These are phyloP conservation scores for Colletotrichum sp. DNA, from an alignment of 2,329 filamentous ascomycete species.

Conservation along the genomic window DNA sequence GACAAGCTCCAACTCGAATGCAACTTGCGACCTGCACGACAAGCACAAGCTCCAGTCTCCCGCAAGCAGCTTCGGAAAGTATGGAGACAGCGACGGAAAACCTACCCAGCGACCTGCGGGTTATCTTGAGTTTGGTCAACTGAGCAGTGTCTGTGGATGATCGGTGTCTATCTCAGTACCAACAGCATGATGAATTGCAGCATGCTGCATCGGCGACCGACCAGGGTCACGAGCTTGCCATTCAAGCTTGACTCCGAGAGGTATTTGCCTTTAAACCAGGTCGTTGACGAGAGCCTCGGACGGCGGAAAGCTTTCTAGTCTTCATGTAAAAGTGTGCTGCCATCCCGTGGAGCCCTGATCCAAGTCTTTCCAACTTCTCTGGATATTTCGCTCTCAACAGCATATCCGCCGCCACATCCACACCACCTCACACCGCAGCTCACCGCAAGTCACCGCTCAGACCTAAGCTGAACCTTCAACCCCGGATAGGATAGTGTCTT, in stretches of 20 bases:
- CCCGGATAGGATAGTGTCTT: background rate
- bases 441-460: constrained; percentile 7
- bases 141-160: background rate
- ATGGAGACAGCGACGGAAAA: background rate
- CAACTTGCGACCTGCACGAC: background rate
- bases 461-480: background rate
- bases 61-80: background rate
- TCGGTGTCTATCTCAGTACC: background rate
- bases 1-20: background rate
- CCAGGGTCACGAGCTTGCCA: background rate
- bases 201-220: background rate
- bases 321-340: background rate
- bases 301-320: background rate
- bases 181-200: background rate
- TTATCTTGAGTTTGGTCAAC: background rate
- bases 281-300: background rate
- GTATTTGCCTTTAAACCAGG: background rate
- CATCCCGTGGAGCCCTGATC: constrained; percentile 4
- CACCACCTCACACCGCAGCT: background rate
- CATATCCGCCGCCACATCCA: background rate
- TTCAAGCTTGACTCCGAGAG: background rate
- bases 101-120: background rate
- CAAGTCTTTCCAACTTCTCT: background rate
- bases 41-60: background rate
- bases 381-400: background rate